A percentile compares a stretch with the other conserved stretches of the same genome.
Evolutionary conservation across 306 rosid species (phyloP).

Genomic region (Cucurbita pepo): DNA sequence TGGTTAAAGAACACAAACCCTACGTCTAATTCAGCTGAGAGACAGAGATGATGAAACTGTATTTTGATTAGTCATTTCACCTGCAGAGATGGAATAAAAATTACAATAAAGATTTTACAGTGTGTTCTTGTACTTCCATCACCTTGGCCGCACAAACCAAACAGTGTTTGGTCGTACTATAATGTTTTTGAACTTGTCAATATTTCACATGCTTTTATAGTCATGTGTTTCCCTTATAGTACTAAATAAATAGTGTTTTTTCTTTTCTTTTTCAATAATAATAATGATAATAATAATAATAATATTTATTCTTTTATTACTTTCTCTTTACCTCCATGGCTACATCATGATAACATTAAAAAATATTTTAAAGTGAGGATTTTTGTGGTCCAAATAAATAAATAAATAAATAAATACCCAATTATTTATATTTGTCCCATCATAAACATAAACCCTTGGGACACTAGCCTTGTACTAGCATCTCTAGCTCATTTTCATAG

Average conservation of each 20-base stretch:
- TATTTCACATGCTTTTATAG: slow-evolving; percentile 4
- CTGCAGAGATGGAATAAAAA: slow-evolving; percentile 4
- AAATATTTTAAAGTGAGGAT: background rate
- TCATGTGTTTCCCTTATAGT: slow-evolving; percentile 3
- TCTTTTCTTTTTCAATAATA: background rate
- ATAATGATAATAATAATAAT: no score
- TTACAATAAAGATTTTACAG: background rate
- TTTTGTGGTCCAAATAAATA: background rate
- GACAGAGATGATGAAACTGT: background rate
- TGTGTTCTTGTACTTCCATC: background rate
- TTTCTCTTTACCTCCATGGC: slow-evolving; percentile 1
- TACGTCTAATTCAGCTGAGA: background rate
- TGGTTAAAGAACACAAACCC: background rate
- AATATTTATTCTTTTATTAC: background rate
- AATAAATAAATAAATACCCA: no score
- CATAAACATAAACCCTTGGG: slow-evolving; percentile 1
- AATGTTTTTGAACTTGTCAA: background rate
- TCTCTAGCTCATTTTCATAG: background rate
- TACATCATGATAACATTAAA: background rate
- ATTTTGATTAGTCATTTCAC: slow-evolving; percentile 7
- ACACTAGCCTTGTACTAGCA: slow-evolving; percentile 2
- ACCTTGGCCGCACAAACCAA: slow-evolving; percentile 4
- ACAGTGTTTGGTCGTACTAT: slow-evolving; percentile 1
- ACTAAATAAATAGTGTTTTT: background rate
- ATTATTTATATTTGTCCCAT: slow-evolving; percentile 3